Conservation (phyloP, 441 rosid species). For the Corymbia citriodora region DNA sequence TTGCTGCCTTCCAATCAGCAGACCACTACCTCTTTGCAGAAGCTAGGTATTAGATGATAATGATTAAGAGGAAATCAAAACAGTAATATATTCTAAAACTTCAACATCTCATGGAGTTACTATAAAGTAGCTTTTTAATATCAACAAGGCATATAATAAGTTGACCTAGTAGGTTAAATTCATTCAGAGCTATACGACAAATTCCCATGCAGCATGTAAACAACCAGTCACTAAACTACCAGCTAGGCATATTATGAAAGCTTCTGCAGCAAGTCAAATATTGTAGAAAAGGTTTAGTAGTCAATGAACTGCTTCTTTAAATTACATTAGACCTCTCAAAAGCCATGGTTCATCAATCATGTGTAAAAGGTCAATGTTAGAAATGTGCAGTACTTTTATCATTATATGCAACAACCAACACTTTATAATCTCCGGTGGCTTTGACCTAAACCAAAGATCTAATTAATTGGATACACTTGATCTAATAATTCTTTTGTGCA, state of each 20-base stretch:
- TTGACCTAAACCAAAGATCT: background rate
- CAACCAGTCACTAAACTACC: background rate
- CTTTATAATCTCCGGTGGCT: background rate
- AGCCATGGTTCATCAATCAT: background rate
- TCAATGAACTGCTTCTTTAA: background rate
- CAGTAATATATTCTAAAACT: background rate
- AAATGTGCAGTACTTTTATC: background rate
- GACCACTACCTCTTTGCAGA: constrained; percentile 68
- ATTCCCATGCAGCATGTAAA: background rate
- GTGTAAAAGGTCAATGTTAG: background rate
- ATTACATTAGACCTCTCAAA: background rate
- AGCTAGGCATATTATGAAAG: background rate
- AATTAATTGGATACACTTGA: background rate
- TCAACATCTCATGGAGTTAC: background rate
- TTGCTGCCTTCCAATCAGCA: constrained; percentile 85
- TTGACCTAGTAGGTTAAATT: background rate
- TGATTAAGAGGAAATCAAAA: background rate
- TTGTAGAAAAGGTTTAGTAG: background rate
- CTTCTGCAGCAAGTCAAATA: background rate
- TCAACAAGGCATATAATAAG: background rate
- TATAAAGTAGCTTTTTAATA: background rate
- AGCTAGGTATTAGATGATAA: constrained; percentile 27
- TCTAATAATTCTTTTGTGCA: background rate
- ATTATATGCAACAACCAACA: background rate
- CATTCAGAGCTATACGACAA: background rate